Conservation (phyloP, 108 stramenopile genomes). For the Cyclotella cryptica region DNA sequence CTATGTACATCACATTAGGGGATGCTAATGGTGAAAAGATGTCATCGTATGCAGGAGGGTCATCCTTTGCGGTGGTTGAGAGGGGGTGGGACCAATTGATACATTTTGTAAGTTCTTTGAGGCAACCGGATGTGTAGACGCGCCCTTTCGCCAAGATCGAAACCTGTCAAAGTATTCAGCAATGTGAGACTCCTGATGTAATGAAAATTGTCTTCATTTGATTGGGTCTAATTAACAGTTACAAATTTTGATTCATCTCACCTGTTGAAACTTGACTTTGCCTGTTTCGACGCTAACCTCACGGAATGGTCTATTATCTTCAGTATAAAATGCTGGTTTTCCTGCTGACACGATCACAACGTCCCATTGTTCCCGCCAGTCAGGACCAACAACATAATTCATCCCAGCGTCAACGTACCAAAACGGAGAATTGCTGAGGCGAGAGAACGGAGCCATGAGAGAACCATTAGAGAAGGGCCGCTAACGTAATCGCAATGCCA, state of each 20-base stretch:
- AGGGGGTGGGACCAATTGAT: conserved; percentile 65
- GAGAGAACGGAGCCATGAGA: neutral
- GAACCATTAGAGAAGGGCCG: neutral
- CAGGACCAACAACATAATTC: conserved; percentile 89
- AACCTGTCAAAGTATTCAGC: conserved; percentile 40
- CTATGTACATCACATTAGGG: conserved; percentile 93
- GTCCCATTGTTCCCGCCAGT: conserved; percentile 88
- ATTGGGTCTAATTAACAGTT: too few relatives aligned
- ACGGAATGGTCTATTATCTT: conserved; percentile 84
- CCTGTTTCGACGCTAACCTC: conserved; percentile 71
- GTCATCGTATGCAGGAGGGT: conserved; percentile 31
- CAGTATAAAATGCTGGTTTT: conserved; percentile 95
- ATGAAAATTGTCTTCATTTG: too few relatives aligned
- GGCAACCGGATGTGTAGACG: conserved; percentile 87
- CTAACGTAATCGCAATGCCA: neutral
- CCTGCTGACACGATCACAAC: conserved; percentile 86
- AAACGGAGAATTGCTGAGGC: conserved; percentile 82
- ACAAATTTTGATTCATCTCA: conserved; percentile 21
- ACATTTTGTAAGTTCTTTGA: conserved; percentile 72
- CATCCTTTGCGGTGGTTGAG: neutral
- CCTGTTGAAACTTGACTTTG: conserved; percentile 70
- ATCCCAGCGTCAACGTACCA: conserved; percentile 96
- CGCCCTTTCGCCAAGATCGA: conserved; percentile 56
- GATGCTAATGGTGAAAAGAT: conserved; percentile 55
- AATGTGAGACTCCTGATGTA: neutral